Conservation (phyloP, 139 green algal genomes). For the Picochlorum sp. region DNA sequence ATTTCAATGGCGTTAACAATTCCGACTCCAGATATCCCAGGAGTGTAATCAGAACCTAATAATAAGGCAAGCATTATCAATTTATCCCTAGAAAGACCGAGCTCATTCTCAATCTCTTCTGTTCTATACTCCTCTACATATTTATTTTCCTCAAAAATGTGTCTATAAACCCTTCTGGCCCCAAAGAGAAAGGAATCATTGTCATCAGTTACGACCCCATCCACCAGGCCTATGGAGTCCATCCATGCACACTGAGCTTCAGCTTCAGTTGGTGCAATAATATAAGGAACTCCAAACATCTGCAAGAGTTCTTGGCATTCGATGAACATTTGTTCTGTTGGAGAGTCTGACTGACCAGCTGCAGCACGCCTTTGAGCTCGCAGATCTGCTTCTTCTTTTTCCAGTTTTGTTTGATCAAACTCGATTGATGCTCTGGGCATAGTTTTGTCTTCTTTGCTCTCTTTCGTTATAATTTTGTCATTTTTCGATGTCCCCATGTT, state of each 20-base stretch:
- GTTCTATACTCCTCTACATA: constrained; percentile 90
- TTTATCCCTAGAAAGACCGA: constrained; percentile 59
- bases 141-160: constrained; percentile 69
- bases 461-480: too few relatives aligned
- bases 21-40: constrained; percentile 67
- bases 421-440: too few relatives aligned
- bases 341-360: constrained; percentile 34
- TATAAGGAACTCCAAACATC: constrained; percentile 94
- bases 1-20: constrained; percentile 96
- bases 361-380: constrained; percentile 1
- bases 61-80: constrained; percentile 80
- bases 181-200: constrained; percentile 98
- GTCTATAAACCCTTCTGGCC: constrained; percentile 66
- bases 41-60: constrained; percentile 90
- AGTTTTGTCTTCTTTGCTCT: too few relatives aligned
- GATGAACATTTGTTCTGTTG: constrained; percentile 63
- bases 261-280: constrained; percentile 89
- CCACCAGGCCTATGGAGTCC: constrained; percentile 71
- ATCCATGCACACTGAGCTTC: constrained; percentile 94
- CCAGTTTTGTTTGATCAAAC: constrained; percentile 22
- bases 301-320: constrained; percentile 88
- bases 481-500: too few relatives aligned
- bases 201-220: constrained; percentile 96
- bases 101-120: constrained; percentile 63
- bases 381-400: constrained; percentile 19